Evolutionary conservation across 768 basidiomycete genomes (phyloP).

Genomic region (Lentinula edodes): DNA sequence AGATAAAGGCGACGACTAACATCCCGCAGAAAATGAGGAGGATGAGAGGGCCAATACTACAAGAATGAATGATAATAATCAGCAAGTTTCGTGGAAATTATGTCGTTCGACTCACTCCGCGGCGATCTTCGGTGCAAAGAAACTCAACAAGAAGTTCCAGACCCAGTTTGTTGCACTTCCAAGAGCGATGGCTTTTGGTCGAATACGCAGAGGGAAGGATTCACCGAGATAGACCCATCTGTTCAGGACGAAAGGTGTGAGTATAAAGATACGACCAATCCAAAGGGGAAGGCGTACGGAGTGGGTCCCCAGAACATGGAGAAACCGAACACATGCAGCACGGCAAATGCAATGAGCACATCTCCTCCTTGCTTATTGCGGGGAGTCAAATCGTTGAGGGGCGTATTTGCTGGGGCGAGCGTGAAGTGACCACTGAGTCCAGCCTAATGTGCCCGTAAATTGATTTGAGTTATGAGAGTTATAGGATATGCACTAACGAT

Average conservation of each 20-base stretch:
- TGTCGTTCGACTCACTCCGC: constrained; percentile 30
- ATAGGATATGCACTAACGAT: constrained; percentile 35
- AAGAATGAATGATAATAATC: not conserved
- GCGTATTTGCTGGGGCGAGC: constrained; percentile 49
- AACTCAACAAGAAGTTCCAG: constrained; percentile 73
- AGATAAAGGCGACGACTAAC: constrained; percentile 62
- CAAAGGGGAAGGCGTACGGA: constrained; percentile 29
- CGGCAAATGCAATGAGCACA: constrained; percentile 66
- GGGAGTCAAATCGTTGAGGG: constrained; percentile 39
- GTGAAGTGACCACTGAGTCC: constrained; percentile 69
- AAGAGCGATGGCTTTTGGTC: constrained; percentile 74
- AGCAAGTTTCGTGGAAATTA: not conserved
- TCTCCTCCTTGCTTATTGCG: constrained; percentile 58
- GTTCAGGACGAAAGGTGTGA: not conserved
- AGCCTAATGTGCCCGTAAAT: constrained; percentile 31
- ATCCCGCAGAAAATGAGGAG: constrained; percentile 73
- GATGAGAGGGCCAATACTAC: constrained; percentile 68
- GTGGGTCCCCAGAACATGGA: constrained; percentile 76
- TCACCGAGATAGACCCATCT: constrained; percentile 74
- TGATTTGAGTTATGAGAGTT: not conserved
- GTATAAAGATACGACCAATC: not conserved
- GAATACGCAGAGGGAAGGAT: constrained; percentile 76
- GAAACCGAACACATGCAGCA: constrained; percentile 70
- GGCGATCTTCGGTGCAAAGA: constrained; percentile 68
- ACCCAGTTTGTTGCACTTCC: constrained; percentile 63